phyloP scores from a whole-genome alignment of 805 yeast genomes.

The Priceomyces castillae region DNA sequence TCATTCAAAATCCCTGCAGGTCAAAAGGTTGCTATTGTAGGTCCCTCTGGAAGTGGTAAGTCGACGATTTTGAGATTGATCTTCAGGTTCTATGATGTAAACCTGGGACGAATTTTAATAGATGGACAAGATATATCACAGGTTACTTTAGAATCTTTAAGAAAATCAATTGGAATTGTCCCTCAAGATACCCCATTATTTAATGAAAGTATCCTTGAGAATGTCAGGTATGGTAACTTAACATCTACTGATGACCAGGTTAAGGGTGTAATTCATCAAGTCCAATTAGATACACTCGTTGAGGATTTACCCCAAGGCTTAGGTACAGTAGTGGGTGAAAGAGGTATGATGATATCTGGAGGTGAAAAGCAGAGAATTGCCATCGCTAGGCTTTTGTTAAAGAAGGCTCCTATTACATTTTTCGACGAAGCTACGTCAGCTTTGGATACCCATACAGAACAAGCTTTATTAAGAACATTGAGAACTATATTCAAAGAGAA shows the following conservation, averaged over 20 bases:
- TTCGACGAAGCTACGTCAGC: conserved; percentile 98
- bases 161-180: conserved; percentile 81
- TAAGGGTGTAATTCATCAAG: conserved; percentile 57
- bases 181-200: conserved; percentile 97
- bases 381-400: conserved; percentile 83
- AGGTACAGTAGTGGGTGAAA: conserved; percentile 88
- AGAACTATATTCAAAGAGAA: conserved; percentile 54
- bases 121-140: conserved; percentile 86
- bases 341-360: conserved; percentile 99
- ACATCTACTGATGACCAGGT: conserved; percentile 74
- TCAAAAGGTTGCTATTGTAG: conserved; percentile 87
- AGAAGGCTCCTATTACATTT: conserved; percentile 84
- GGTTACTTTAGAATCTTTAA: conserved; percentile 70
- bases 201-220: conserved; percentile 85
- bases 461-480: conserved; percentile 72
- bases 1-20: conserved; percentile 89
- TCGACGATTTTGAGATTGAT: conserved; percentile 81
- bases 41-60: conserved; percentile 95
- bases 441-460: conserved; percentile 94
- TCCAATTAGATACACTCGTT: conserved; percentile 64
- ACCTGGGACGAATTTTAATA: conserved; percentile 69
- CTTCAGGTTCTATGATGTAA: conserved; percentile 86
- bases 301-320: conserved; percentile 77
- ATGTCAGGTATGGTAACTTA: conserved; percentile 81
- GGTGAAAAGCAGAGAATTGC: conserved; percentile 97